Evolutionary conservation across 2,329 filamentous ascomycete genomes (phyloP).

Genomic region (Lojkania enalia): DNA sequence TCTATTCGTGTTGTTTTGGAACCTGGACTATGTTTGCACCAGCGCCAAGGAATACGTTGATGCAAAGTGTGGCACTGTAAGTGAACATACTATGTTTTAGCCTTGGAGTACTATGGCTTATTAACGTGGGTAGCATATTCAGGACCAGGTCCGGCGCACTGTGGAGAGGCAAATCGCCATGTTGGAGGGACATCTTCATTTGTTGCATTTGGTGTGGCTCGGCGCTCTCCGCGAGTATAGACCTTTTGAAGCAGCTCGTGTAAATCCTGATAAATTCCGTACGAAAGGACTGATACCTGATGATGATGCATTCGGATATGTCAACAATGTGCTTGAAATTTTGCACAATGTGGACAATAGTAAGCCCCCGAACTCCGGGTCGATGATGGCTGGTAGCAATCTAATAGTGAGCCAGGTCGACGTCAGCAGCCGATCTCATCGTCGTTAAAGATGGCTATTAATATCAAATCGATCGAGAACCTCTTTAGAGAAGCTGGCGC

Average conservation of each 20-base stretch:
- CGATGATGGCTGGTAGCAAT: background rate
- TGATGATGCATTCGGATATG: conserved; percentile 33
- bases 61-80: conserved; percentile 41
- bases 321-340: background rate
- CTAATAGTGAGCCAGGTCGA: conserved; percentile 23
- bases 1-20: conserved; percentile 42
- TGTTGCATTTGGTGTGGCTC: conserved; percentile 40
- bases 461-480: conserved; percentile 38
- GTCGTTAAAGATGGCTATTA: conserved; percentile 22
- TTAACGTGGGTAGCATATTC: conserved; percentile 32
- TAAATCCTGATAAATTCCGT: conserved; percentile 39
- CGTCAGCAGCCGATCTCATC: conserved; percentile 31
- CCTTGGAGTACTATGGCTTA: background rate
- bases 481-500: conserved; percentile 39
- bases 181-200: conserved; percentile 38
- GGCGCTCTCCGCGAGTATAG: conserved; percentile 34
- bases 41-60: conserved; percentile 40
- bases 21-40: conserved; percentile 41
- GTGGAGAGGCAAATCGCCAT: conserved; percentile 39
- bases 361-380: background rate
- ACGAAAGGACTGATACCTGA: conserved; percentile 36
- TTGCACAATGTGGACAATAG: background rate
- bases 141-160: conserved; percentile 37
- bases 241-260: conserved; percentile 39
- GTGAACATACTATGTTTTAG: conserved; percentile 9